Conservation (phyloP, 2,329 filamentous ascomycete species). For the Cercospora beticola region DNA sequence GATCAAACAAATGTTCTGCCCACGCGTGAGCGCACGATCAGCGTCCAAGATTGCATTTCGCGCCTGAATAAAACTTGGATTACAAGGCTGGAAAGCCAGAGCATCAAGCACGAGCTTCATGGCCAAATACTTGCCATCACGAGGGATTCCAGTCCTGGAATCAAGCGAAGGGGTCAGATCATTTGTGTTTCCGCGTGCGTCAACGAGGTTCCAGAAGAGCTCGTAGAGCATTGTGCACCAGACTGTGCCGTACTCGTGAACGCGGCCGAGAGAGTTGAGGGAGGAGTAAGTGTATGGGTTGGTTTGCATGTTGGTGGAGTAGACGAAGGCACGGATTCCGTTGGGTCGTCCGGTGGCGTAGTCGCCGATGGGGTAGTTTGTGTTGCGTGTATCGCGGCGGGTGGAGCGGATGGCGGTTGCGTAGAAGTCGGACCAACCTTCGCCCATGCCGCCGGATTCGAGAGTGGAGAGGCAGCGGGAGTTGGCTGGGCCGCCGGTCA, state of each 20-base stretch:
- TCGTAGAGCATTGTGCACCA: slow-evolving; percentile 58
- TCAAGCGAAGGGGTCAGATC: slow-evolving; percentile 38
- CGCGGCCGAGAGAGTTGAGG: slow-evolving; percentile 42
- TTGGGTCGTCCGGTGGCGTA: slow-evolving; percentile 49
- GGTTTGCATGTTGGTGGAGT: slow-evolving; percentile 51
- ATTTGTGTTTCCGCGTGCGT: slow-evolving; percentile 55
- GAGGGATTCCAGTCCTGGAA: slow-evolving; percentile 46
- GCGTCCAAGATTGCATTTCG: slow-evolving; percentile 59
- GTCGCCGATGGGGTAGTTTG: slow-evolving; percentile 51
- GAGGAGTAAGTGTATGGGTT: slow-evolving; percentile 55
- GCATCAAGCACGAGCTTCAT: slow-evolving; percentile 56
- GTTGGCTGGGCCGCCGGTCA: slow-evolving; percentile 60
- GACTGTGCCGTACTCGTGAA: slow-evolving; percentile 54
- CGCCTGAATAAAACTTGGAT: slow-evolving; percentile 54
- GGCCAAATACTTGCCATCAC: slow-evolving; percentile 53
- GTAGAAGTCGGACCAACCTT: slow-evolving; percentile 60
- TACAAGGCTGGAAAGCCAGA: slow-evolving; percentile 58
- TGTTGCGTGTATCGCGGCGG: slow-evolving; percentile 47
- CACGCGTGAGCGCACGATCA: slow-evolving; percentile 53
- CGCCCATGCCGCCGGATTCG: slow-evolving; percentile 59
- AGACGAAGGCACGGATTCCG: slow-evolving; percentile 54
- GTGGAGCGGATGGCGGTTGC: slow-evolving; percentile 54
- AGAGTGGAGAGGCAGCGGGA: slow-evolving; percentile 48
- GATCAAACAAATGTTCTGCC: slow-evolving; percentile 52
- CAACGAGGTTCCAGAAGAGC: slow-evolving; percentile 59